Percentiles rank a stretch among this genome's conserved stretches.
Conservation (phyloP, 176 grass and related monocot genomes). For the Triticum dicoccoides region DNA sequence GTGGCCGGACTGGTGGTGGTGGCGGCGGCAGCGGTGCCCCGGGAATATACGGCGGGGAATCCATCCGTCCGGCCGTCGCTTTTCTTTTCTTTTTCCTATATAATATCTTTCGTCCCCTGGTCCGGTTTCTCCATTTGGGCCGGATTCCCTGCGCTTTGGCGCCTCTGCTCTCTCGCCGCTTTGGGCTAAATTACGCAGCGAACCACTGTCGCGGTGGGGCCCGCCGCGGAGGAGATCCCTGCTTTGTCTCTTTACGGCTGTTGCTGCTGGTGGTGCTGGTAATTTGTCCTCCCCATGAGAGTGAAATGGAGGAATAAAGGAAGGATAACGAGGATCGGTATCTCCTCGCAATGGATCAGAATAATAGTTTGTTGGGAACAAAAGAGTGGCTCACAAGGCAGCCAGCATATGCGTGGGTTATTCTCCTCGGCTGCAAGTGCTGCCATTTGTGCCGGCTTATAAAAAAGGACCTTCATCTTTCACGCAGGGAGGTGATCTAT, state of each 20-base stretch:
- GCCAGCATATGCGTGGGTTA: background rate
- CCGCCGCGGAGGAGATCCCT: background rate
- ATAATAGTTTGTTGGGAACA: background rate
- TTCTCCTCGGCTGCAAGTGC: background rate
- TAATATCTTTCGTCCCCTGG: background rate
- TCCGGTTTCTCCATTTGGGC: slow-evolving; percentile 6
- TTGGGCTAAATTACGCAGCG: slow-evolving; percentile 47
- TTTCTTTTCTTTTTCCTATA: background rate
- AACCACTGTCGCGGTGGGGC: background rate
- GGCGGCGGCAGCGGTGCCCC: no score
- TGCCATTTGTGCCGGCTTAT: background rate
- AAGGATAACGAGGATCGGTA: background rate
- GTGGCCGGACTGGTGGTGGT: no score
- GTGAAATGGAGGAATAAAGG: no score
- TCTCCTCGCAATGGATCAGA: background rate
- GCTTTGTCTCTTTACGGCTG: background rate
- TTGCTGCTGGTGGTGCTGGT: background rate
- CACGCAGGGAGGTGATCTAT: no score
- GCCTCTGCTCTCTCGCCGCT: slow-evolving; percentile 13
- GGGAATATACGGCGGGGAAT: background rate
- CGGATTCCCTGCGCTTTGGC: slow-evolving; percentile 30
- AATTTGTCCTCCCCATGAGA: background rate
- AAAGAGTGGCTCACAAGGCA: background rate
- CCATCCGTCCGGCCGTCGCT: background rate
- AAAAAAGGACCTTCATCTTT: no score